Base-by-base conservation (phyloP, 2,329 filamentous ascomycete species). In the Sarocladiaceae sp. region DNA sequence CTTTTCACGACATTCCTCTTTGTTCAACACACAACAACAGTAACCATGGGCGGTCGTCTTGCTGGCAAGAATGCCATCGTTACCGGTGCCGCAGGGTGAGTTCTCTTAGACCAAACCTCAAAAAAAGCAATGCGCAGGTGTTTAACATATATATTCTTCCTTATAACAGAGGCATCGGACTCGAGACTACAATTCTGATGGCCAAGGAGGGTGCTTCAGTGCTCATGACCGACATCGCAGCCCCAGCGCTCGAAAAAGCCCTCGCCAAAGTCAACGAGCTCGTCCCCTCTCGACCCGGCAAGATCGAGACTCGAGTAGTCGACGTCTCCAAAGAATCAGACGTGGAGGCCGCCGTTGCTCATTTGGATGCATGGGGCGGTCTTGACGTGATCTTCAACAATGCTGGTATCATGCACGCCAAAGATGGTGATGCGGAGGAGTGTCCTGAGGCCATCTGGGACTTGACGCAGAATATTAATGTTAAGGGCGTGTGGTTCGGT, bases 341-440 rank as follows among this genome's bases (percentile, higher is more conserved):
- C 20, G 76, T 90, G 17, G 69, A 82, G 58, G 76, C 78, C 15
- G 76, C 82, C 57, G 73, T 90, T 25, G 79, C 80, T 46, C 71
- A 77, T 15, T 69, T 87, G 28, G 86, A 90, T 62, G 67, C 76
- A 22, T 87, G 84, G 82, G 87, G 86, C 56, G 87, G 87, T 35
- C 68, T 86, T 1, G 87, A 90, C 60, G 76, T 90, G 61, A 84
- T 90, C 60, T 90, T 90, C 78, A 90, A 90, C 75, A 90, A 90
- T 61, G 87, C 87, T 15, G 87, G 87, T 15, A 90, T 90, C 60
- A 90, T 90, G 86, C 86, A 90, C 64, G 78, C 77, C 20, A 75
- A 86, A 53, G 80, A 83, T 57, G 76, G 72, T 3, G 78, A 83
- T 63, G 85, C 86, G 17, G 72, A 88, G 58, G 77, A 84, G 59